Evolutionary conservation across 192 early-diverging fungal genomes (phyloP).

Genomic region (Globomyces pollinis-pini): DNA sequence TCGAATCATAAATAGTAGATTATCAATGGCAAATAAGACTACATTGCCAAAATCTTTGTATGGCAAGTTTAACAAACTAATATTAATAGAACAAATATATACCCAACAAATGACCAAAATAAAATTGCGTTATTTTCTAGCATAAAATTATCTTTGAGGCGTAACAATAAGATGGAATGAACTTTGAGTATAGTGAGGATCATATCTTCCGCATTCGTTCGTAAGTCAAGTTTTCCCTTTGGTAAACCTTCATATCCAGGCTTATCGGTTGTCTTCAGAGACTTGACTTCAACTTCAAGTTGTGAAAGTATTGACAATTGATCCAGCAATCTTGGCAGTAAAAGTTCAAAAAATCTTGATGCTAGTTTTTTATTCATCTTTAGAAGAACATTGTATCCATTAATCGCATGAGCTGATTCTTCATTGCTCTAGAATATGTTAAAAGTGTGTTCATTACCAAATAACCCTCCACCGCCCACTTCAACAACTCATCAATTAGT

Average conservation of each 20-base stretch:
- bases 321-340: conserved; percentile 24
- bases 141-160: too few species aligned
- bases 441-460: conserved; percentile 30
- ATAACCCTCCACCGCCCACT: conserved; percentile 32
- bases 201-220: conserved; percentile 8
- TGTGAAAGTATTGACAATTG: conserved; percentile 20
- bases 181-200: conserved; percentile 6
- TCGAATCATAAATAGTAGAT: conserved; percentile 21
- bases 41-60: conserved; percentile 10
- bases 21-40: conserved; percentile 18
- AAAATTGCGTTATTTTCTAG: conserved; percentile 13
- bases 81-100: conserved; percentile 4
- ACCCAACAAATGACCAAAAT: conserved; percentile 35
- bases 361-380: conserved; percentile 14
- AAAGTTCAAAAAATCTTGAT: conserved; percentile 10
- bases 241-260: conserved; percentile 7
- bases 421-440: conserved; percentile 16
- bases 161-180: too few species aligned
- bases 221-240: conserved; percentile 10
- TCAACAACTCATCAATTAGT: conserved; percentile 23
- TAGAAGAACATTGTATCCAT: conserved; percentile 22
- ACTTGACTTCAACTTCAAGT: conserved; percentile 12
- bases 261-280: neutral
- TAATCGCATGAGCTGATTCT: conserved; percentile 17
- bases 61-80: conserved; percentile 29